A percentile compares a stretch with the other conserved stretches of the same genome.
These are phyloP conservation scores for Colletotrichum sp. DNA, from an alignment of 2,329 filamentous ascomycete genomes.

Conservation along the genomic window DNA sequence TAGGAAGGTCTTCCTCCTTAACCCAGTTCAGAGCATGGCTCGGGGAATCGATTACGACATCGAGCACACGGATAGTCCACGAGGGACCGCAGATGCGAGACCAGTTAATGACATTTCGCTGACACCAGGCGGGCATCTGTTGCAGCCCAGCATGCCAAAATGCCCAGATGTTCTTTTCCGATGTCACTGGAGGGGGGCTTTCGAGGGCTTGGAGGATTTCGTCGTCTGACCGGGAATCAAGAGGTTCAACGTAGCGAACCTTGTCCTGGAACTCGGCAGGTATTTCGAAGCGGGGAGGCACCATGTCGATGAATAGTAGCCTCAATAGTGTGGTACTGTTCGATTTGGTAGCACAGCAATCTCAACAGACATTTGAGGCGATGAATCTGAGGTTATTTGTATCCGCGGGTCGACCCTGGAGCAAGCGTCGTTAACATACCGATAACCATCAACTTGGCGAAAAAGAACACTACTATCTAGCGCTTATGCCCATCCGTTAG, in stretches of 20 bases:
- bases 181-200: conserved; percentile 32
- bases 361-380: neutral
- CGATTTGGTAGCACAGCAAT: neutral
- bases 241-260: neutral
- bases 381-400: neutral
- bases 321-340: neutral
- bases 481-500: neutral
- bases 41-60: conserved; percentile 37
- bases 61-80: conserved; percentile 46
- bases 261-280: neutral
- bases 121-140: conserved; percentile 40
- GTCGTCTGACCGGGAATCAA: conserved; percentile 24
- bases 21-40: conserved; percentile 42
- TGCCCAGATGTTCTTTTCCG: conserved; percentile 50
- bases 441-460: neutral
- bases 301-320: neutral
- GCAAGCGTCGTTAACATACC: rapidly evolving
- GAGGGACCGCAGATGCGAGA: conserved; percentile 38
- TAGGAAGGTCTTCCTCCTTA: conserved; percentile 17
- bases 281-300: neutral
- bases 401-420: neutral
- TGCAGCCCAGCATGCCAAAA: conserved; percentile 45
- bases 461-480: neutral
- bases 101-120: conserved; percentile 45
- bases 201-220: conserved; percentile 32